Conservation (phyloP, 129 eudicot species). For the Saussurea involucrata region DNA sequence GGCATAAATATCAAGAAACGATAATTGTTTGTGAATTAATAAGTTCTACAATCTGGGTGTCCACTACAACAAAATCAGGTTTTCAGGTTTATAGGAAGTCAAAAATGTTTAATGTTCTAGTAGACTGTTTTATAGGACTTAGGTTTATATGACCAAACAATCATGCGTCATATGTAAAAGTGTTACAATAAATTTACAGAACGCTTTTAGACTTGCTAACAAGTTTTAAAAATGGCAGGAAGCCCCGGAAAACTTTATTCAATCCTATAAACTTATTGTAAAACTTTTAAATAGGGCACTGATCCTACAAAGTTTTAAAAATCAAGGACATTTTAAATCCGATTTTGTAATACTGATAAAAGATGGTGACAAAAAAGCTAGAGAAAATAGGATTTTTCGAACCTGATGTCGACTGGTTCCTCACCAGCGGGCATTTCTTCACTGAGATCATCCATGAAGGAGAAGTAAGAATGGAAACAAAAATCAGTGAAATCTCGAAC, state of each 20-base stretch:
- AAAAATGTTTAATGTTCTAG: neutral
- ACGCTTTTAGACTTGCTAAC: neutral
- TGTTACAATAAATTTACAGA: neutral
- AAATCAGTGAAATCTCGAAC: slow-evolving; percentile 88
- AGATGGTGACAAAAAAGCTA: neutral
- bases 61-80: neutral
- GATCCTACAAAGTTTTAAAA: neutral
- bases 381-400: neutral
- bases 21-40: neutral
- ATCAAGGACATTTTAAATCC: neutral
- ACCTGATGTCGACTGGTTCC: slow-evolving; percentile 72
- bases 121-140: neutral
- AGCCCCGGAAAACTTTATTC: no score
- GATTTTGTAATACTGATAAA: neutral
- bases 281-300: no score
- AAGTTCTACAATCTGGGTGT: neutral
- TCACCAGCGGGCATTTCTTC: slow-evolving; percentile 59
- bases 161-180: neutral
- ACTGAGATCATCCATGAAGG: slow-evolving; percentile 84
- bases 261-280: no score
- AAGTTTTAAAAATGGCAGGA: no score
- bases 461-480: slow-evolving; percentile 95
- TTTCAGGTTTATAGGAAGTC: neutral
- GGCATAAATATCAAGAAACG: neutral
- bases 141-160: neutral